Conservation (phyloP, 345 rosid genomes). For the Euclidium syriacum region DNA sequence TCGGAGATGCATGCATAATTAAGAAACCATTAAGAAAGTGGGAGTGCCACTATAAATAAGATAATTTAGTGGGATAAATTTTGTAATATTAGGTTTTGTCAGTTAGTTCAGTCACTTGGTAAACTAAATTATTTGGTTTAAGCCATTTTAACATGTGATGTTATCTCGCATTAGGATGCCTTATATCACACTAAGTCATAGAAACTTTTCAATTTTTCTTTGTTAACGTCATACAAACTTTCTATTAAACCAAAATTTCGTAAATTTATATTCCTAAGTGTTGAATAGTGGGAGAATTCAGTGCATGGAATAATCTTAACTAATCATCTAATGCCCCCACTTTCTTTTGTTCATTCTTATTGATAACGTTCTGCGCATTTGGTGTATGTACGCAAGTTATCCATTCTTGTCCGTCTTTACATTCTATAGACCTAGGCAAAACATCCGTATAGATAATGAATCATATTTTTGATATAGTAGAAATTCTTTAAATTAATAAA, state of each 20-base stretch:
- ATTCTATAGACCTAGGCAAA: too few relatives aligned
- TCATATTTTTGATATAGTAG: too few relatives aligned
- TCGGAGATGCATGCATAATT: constrained; percentile 28
- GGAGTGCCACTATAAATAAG: constrained; percentile 23
- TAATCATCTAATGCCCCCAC: constrained; percentile 12
- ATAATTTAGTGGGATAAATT: constrained; percentile 10
- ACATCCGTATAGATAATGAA: too few relatives aligned
- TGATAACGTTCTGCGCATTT: constrained; percentile 6
- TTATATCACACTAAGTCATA: neutral
- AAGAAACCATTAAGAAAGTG: constrained; percentile 13
- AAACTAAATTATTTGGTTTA: neutral
- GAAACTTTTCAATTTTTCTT: neutral
- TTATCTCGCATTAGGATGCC: neutral
- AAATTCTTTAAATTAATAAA: too few relatives aligned
- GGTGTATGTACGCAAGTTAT: neutral
- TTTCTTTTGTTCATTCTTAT: neutral
- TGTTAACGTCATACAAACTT: neutral
- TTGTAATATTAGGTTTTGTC: constrained; percentile 14
- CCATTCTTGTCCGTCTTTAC: too few relatives aligned
- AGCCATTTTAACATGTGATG: constrained; percentile 16
- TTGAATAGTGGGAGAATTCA: constrained; percentile 16
- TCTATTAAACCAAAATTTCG: neutral
- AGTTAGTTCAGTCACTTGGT: constrained; percentile 21
- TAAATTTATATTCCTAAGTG: neutral
- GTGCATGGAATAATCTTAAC: constrained; percentile 10